Base-by-base conservation (phyloP, 2,329 filamentous ascomycete genomes). In the Alternaria postmessia region DNA sequence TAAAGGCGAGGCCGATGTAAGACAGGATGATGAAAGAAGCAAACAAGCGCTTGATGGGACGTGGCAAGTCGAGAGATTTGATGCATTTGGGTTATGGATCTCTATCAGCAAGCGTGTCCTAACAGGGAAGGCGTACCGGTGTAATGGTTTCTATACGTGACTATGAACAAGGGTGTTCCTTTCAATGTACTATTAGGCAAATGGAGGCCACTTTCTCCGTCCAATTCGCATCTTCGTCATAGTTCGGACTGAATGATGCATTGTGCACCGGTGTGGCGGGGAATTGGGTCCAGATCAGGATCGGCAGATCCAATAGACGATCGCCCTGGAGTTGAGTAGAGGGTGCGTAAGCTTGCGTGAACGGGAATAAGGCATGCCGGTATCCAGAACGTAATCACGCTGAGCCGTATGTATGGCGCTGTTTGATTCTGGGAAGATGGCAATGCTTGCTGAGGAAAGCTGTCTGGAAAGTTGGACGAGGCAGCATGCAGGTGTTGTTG, bases 71-170 rank as follows among this genome's bases (percentile, higher is more conserved):
- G 46, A 38, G 46, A 38, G 30, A 49, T 49, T 49, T 18, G 38
- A 44, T 44, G 26, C 26, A 46, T 54, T 20, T 54, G 39, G 46
- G 32, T n/a, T 44, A 30, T 32, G 46, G 30, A 26, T 36, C 46
- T 49, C 46, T n/a, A 36, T 49, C 46, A 49, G 46, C 46, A 49
- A 49, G 32, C 46, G 46, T 49, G 46, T 38, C 20, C 46, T n/a
- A 49, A 48, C 12, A n/a, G 20, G 48, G 36, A 41, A 60, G 46
- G 58, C 53, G 58, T 57, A 57, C 36, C 51, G 61, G 61, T 54
- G 49, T 57, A 42, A 41, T 28, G 55, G 39, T 48, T 42, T 46
- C 28, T 12, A n/a, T n/a, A 24, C 44, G 43, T n/a, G 39, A 52
- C 11, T 36, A 43, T 22, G 59, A 44, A 34, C 53, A 26, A 20